These are phyloP conservation scores for Talaromyces ruber DNA, from an alignment of 495 filamentous ascomycete genomes.

Conservation along the genomic window DNA sequence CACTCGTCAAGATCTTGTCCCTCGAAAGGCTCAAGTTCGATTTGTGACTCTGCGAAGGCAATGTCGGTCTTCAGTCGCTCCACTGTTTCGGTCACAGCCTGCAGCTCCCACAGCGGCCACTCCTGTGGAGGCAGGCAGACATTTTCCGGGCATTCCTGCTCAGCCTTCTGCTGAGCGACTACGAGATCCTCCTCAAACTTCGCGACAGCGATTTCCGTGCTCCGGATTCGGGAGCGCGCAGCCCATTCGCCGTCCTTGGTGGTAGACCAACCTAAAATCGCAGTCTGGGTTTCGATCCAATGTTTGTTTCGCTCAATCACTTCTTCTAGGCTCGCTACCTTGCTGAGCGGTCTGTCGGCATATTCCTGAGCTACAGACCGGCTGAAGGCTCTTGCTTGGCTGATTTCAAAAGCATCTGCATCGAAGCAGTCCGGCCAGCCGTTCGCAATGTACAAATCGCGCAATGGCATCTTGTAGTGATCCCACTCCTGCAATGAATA, in stretches of 20 bases:
- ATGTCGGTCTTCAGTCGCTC: neutral
- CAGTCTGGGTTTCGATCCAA: neutral
- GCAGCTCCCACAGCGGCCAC: neutral
- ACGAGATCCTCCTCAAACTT: neutral
- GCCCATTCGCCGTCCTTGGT: neutral
- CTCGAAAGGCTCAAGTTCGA: neutral
- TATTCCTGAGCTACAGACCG: neutral
- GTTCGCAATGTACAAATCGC: neutral
- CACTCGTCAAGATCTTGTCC: neutral
- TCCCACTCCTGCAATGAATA: neutral
- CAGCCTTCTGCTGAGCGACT: neutral
- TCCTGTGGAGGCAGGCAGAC: neutral
- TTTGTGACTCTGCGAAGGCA: neutral
- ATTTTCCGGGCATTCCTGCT: neutral
- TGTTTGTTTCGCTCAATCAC: neutral
- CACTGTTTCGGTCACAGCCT: neutral
- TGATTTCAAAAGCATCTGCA: neutral
- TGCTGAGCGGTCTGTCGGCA: neutral
- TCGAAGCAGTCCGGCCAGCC: conserved; percentile 5
- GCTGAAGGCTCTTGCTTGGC: neutral
- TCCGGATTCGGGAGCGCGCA: neutral
- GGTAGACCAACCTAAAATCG: neutral
- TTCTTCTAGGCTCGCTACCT: neutral
- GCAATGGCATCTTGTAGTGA: neutral
- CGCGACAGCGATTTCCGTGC: neutral